These are phyloP conservation scores for Centrapalus pauciflorus DNA, from an alignment of 129 eudicot species.

Conservation along the genomic window DNA sequence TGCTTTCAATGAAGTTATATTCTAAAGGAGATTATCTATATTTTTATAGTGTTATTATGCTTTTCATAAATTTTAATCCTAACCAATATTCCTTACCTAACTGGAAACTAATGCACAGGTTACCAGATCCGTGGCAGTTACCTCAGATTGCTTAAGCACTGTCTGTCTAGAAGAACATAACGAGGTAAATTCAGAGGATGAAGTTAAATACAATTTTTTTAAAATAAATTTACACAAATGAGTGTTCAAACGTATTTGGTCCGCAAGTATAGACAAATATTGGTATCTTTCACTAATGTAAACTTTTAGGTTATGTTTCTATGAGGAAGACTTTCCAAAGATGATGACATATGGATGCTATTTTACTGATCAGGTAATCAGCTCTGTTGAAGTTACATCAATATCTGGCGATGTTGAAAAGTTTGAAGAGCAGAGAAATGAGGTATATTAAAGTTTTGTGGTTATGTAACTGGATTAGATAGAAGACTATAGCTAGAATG, in stretches of 20 bases:
- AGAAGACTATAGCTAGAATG: not conserved
- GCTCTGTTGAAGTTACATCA: conserved; percentile 5
- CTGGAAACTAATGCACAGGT: not conserved
- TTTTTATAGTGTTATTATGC: no score
- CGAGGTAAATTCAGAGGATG: not conserved
- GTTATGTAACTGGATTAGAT: not conserved
- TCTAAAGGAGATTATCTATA: not conserved
- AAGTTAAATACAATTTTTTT: not conserved
- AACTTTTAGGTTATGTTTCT: conserved; percentile 1
- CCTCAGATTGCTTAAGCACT: not conserved
- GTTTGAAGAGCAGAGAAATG: conserved; percentile 15
- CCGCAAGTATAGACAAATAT: conserved; percentile 5
- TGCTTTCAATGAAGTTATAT: not conserved
- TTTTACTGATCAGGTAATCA: conserved; percentile 24
- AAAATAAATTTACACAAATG: not conserved
- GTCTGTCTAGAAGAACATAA: not conserved
- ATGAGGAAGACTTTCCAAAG: not conserved
- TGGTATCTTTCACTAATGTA: conserved; percentile 10
- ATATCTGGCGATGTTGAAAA: conserved; percentile 15
- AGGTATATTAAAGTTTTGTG: conserved; percentile 20
- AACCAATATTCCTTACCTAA: not conserved
- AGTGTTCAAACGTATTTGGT: not conserved
- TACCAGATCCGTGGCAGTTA: not conserved
- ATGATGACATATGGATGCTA: not conserved
- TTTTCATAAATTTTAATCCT: no score